Conservation (phyloP, 352 stramenopile species). For the Globisporangium radiosum region DNA sequence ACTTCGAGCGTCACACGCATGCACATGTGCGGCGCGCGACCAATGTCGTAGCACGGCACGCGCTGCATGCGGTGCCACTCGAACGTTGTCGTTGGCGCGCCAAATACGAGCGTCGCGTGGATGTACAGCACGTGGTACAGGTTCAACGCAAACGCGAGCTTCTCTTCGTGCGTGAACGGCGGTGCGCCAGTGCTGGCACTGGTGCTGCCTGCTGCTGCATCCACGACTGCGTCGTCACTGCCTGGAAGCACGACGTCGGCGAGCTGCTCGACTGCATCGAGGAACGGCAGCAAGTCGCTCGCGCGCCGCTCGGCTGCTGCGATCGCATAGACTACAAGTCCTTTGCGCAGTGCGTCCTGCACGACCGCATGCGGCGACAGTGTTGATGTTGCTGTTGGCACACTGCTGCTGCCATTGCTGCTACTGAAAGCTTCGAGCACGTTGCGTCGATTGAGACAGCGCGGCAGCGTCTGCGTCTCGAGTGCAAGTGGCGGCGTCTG, state of each 20-base stretch:
- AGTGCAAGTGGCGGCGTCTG: conserved; percentile 14
- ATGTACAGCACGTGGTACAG: conserved; percentile 87
- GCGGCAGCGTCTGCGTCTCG: conserved; percentile 24
- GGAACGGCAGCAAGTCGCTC: conserved; percentile 29
- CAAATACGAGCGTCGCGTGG: conserved; percentile 71
- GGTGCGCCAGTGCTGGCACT: background rate
- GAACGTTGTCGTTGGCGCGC: conserved; percentile 36
- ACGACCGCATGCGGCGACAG: conserved; percentile 13
- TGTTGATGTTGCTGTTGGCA: background rate
- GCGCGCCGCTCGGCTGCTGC: conserved; percentile 12
- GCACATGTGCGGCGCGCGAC: conserved; percentile 8
- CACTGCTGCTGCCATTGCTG: background rate
- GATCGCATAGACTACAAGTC: conserved; percentile 20
- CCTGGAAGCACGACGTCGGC: conserved; percentile 28
- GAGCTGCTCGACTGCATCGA: conserved; percentile 45
- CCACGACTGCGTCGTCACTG: conserved; percentile 7
- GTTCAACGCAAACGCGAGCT: conserved; percentile 84
- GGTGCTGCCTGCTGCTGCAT: background rate
- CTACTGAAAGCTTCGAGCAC: conserved; percentile 9
- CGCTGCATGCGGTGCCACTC: conserved; percentile 75
- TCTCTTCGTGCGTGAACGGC: conserved; percentile 24
- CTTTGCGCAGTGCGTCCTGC: conserved; percentile 18
- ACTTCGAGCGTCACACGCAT: conserved; percentile 61
- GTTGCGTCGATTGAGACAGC: conserved; percentile 55
- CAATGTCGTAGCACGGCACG: conserved; percentile 41